phyloP scores from a whole-genome alignment of 1,139 yeast species.

The Yamadazyma conglobata region DNA sequence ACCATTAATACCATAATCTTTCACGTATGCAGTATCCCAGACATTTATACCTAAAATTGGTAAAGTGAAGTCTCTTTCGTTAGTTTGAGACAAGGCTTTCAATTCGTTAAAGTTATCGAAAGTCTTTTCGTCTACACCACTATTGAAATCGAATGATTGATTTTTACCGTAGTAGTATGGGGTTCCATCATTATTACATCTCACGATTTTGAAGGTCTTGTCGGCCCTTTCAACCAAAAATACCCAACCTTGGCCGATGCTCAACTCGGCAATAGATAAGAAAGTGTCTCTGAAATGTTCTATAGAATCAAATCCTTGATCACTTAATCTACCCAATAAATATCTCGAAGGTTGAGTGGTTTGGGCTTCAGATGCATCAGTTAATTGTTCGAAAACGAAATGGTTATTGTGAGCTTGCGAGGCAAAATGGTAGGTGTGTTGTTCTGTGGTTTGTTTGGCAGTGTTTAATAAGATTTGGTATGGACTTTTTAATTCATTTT shows the following conservation, averaged over 20 bases:
- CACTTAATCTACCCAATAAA: slow-evolving; percentile 41
- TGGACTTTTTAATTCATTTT: slow-evolving; percentile 73
- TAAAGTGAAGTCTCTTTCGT: slow-evolving; percentile 63
- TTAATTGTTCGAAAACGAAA: slow-evolving; percentile 72
- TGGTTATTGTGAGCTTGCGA: slow-evolving; percentile 94
- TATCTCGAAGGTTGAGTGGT: slow-evolving; percentile 47
- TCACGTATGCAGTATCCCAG: slow-evolving; percentile 84
- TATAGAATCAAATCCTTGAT: slow-evolving; percentile 36
- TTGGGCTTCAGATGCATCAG: slow-evolving; percentile 28
- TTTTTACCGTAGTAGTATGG: slow-evolving; percentile 79
- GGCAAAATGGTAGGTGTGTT: slow-evolving; percentile 79
- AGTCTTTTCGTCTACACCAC: slow-evolving; percentile 56
- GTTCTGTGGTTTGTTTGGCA: slow-evolving; percentile 65
- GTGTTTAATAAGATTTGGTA: slow-evolving; percentile 73
- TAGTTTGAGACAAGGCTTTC: slow-evolving; percentile 40
- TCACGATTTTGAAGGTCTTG: slow-evolving; percentile 61
- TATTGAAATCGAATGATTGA: slow-evolving; percentile 74
- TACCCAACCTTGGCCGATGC: slow-evolving; percentile 81
- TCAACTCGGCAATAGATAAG: slow-evolving; percentile 52
- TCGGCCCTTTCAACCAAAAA: slow-evolving; percentile 74
- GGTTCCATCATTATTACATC: slow-evolving; percentile 83
- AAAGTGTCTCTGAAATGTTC: slow-evolving; percentile 54
- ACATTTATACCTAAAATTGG: slow-evolving; percentile 78
- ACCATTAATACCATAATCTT: slow-evolving; percentile 81
- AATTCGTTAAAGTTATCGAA: slow-evolving; percentile 46